Evolutionary conservation across 345 rosid species (phyloP).

Genomic region (Citrus mangshanensis): DNA sequence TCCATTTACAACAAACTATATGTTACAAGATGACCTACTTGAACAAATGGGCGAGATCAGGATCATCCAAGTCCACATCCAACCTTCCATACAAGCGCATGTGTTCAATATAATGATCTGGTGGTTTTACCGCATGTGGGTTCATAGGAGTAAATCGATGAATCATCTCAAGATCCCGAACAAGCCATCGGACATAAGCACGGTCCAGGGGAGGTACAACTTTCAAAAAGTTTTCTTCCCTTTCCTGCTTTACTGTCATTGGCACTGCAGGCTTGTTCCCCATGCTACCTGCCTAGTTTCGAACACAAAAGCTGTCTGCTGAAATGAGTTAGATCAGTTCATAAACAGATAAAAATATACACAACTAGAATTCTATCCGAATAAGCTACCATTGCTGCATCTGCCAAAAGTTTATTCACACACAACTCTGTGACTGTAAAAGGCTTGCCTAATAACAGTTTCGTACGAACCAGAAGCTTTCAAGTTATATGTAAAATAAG

Average conservation of each 20-base stretch:
- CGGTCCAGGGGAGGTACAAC: conserved; percentile 65
- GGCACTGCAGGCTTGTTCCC: conserved; percentile 60
- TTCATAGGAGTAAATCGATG: conserved; percentile 53
- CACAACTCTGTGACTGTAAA: neutral
- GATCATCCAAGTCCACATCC: conserved; percentile 73
- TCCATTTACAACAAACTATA: neutral
- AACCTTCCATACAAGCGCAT: conserved; percentile 65
- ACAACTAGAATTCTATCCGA: neutral
- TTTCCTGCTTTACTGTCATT: conserved; percentile 50
- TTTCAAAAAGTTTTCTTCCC: conserved; percentile 49
- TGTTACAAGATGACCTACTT: conserved; percentile 19
- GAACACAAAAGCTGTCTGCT: neutral
- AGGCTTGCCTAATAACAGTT: neutral
- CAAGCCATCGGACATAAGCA: conserved; percentile 64
- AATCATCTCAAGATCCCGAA: conserved; percentile 68
- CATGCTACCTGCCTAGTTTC: conserved; percentile 39
- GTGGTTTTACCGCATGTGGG: conserved; percentile 53
- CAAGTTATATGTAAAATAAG: neutral
- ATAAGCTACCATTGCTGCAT: neutral
- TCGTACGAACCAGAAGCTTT: neutral
- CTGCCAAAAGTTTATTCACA: neutral
- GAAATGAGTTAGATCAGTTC: neutral
- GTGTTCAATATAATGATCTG: conserved; percentile 59
- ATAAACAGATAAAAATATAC: neutral
- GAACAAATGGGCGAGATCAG: conserved; percentile 67